Evolutionary conservation across 1,284 basidiomycete species (phyloP), one percentile per base, ranked within the genome.

Genomic region (Tausonia pullulans): DNA sequence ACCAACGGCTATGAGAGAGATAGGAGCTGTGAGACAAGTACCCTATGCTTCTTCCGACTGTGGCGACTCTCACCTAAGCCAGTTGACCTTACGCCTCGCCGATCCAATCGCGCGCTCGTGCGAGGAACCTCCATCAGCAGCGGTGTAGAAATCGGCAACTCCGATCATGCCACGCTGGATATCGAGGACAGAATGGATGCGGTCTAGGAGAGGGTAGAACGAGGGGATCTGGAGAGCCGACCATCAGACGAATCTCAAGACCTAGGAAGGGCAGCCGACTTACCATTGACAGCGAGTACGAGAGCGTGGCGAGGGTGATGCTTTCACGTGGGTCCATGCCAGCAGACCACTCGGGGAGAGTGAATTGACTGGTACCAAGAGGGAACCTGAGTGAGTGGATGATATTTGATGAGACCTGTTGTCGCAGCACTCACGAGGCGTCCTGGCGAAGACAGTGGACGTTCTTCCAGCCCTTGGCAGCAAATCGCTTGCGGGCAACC

Each of bases 101-200:
- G 86, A 86, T 2, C 87, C 87, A 59, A 88, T 87, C 0, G 86
- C 83, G 41, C 63, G 53, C 50, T 55, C 53, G 11, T 45, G 16
- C 81, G 76, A 4, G 81, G 83, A 57, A 75, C 79, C 70, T 78
- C 80, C 63, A 80, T 83, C 67, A 79, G 83, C 69, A 1, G 87
- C 84, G 1, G 87, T 87, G 74, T 90, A 90, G 72, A 90, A 90
- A 78, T 90, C 88, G 43, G 83, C 86, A 9, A 90, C 87, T 51
- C 83, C 82, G 44, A 90, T 76, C 3, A 90, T 72, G 54, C 88
- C 88, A 0, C 80, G 77, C 60, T 82, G 74, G 4, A 86, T 84
- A 68, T 83, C 82, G 40, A 90, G 79, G 44, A 88, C 81, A 61
- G 84, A 80, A 65, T 87, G 84, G 69, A 88, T 81, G 11, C 86